phyloP scores from a whole-genome alignment of 495 filamentous ascomycete species.

The Neurospora pannonica region DNA sequence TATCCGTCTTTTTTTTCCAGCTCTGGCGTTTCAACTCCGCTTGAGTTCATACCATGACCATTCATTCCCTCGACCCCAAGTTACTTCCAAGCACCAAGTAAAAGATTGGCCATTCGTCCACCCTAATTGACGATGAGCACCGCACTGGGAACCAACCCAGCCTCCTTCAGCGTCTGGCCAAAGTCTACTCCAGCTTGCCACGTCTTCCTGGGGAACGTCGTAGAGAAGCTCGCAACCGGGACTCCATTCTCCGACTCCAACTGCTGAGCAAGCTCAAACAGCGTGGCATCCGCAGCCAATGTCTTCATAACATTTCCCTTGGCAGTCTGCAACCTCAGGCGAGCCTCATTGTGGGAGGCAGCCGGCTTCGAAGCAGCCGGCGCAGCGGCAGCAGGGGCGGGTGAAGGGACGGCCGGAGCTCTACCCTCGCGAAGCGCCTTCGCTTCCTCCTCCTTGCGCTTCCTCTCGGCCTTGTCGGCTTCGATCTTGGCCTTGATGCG shows the following conservation, averaged over 20 bases:
- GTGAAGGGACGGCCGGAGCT: conserved; percentile 40
- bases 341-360: conserved; percentile 60
- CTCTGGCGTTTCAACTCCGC: not conserved
- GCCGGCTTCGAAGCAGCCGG: conserved; percentile 25
- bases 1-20: not conserved
- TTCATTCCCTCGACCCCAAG: not conserved
- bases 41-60: not conserved
- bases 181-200: conserved; percentile 70
- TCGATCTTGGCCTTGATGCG: conserved; percentile 86
- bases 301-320: conserved; percentile 71
- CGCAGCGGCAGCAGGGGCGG: conserved; percentile 23
- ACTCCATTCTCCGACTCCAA: conserved; percentile 50
- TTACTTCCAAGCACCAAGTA: not conserved
- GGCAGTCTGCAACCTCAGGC: conserved; percentile 70
- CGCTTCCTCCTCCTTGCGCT: conserved; percentile 70
- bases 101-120: not conserved
- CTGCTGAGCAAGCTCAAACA: conserved; percentile 83
- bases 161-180: conserved; percentile 83
- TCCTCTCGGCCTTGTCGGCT: conserved; percentile 78
- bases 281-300: conserved; percentile 72
- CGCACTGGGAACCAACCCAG: conserved; percentile 80
- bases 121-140: conserved; percentile 64
- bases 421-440: conserved; percentile 75
- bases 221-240: conserved; percentile 63
- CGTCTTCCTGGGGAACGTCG: conserved; percentile 79